Percentiles rank a stretch among this genome's conserved stretches.
phyloP scores from a whole-genome alignment of 179 eudicot species.

The Spergularia azorica region DNA sequence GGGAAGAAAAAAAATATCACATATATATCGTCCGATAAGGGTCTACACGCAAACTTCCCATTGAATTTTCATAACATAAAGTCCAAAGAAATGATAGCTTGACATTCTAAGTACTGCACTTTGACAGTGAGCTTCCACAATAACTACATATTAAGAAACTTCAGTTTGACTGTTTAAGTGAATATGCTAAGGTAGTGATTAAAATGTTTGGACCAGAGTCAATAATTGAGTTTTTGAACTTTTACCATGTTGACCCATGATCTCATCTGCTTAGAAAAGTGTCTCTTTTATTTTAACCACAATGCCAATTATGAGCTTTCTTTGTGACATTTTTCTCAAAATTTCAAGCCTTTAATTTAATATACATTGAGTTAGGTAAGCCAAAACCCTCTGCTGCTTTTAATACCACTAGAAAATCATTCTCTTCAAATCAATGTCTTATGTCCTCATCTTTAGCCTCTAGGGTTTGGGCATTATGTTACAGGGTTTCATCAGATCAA shows the following conservation, averaged over 20 bases:
- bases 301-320: not conserved
- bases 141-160: not conserved
- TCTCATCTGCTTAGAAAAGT: not conserved
- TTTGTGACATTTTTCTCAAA: not conserved
- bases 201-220: conserved; percentile 14
- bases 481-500: conserved; percentile 31
- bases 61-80: not conserved
- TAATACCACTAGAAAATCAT: conserved; percentile 1
- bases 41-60: not conserved
- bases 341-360: not conserved
- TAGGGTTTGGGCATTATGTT: conserved; percentile 64
- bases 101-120: not conserved
- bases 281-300: not conserved
- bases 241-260: conserved; percentile 5
- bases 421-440: conserved; percentile 42
- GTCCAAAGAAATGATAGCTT: conserved; percentile 2
- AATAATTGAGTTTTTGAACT: conserved; percentile 19
- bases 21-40: not conserved
- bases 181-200: not conserved
- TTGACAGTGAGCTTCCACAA: not conserved
- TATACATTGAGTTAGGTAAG: not conserved
- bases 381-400: not conserved
- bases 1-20: not conserved
- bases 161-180: conserved; percentile 5
- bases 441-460: conserved; percentile 19